phyloP scores from a whole-genome alignment of 2,329 filamentous ascomycete species.

The Tolypocladium amazonense region DNA sequence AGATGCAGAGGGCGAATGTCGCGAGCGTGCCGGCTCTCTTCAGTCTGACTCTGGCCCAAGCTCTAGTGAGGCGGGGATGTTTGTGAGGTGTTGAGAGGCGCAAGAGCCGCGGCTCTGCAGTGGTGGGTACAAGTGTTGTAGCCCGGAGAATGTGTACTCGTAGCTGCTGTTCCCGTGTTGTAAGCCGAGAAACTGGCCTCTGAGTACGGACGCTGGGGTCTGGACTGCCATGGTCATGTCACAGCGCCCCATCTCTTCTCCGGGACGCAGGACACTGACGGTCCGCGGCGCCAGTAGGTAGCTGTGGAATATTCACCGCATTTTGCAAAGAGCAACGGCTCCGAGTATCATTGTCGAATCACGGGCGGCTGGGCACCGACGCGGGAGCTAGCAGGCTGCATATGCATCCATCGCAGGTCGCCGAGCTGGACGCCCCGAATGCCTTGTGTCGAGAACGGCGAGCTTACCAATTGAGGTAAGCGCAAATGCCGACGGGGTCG shows the following conservation, averaged over 20 bases:
- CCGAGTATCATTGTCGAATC: constrained; percentile 3
- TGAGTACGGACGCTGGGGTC: background rate
- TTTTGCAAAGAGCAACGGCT: background rate
- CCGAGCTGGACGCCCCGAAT: background rate
- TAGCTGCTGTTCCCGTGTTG: background rate
- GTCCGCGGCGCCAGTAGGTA: background rate
- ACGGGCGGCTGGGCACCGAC: background rate
- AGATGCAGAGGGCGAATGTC: background rate
- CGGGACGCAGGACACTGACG: background rate
- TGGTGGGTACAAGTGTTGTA: background rate
- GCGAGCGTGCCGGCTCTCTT: background rate
- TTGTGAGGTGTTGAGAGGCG: background rate
- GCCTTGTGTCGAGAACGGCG: background rate
- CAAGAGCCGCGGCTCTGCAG: background rate
- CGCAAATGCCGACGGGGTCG: background rate
- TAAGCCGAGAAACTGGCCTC: background rate
- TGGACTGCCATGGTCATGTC: background rate
- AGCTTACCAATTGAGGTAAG: background rate
- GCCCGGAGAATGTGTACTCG: background rate
- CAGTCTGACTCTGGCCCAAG: background rate
- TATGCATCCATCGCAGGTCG: background rate
- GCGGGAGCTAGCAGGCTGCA: background rate
- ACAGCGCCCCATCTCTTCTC: background rate
- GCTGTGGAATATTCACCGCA: constrained; percentile 5
- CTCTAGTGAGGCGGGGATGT: background rate